These are phyloP conservation scores for Saccharomyces pastorianus DNA, from an alignment of 1,139 yeast genomes.

Conservation along the genomic window DNA sequence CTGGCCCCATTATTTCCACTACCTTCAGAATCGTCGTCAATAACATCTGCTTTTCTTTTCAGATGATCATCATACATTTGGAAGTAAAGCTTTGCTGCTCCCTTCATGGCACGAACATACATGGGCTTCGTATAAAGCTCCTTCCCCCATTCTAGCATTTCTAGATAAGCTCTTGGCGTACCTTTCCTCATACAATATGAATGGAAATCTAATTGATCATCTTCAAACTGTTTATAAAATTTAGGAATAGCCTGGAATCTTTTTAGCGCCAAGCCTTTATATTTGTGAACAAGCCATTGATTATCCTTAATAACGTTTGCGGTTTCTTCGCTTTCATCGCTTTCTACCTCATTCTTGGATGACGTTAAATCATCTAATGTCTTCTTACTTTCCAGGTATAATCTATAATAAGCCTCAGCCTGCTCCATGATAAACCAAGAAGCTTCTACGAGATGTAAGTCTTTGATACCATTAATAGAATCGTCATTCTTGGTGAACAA, in stretches of 20 bases:
- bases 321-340: constrained; percentile 8
- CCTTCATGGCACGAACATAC: constrained; percentile 60
- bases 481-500: constrained; percentile 79
- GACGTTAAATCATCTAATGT: constrained; percentile 25
- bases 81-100: constrained; percentile 54
- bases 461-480: constrained; percentile 72
- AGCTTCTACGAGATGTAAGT: constrained; percentile 85
- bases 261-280: constrained; percentile 69
- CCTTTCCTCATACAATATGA: constrained; percentile 87
- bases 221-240: constrained; percentile 60
- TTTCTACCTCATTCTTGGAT: constrained; percentile 24
- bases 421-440: constrained; percentile 80
- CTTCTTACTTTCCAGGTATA: constrained; percentile 29
- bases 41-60: constrained; percentile 26
- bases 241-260: constrained; percentile 62
- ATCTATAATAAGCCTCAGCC: constrained; percentile 68
- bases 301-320: not conserved
- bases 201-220: constrained; percentile 92
- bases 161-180: constrained; percentile 74
- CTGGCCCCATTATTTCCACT: not conserved
- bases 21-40: constrained; percentile 18
- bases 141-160: constrained; percentile 77
- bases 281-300: constrained; percentile 34
- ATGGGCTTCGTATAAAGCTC: constrained; percentile 58
- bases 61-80: constrained; percentile 34